Base-by-base conservation (phyloP, 2,329 filamentous ascomycete genomes). In the Akanthomyces dipterigenus region DNA sequence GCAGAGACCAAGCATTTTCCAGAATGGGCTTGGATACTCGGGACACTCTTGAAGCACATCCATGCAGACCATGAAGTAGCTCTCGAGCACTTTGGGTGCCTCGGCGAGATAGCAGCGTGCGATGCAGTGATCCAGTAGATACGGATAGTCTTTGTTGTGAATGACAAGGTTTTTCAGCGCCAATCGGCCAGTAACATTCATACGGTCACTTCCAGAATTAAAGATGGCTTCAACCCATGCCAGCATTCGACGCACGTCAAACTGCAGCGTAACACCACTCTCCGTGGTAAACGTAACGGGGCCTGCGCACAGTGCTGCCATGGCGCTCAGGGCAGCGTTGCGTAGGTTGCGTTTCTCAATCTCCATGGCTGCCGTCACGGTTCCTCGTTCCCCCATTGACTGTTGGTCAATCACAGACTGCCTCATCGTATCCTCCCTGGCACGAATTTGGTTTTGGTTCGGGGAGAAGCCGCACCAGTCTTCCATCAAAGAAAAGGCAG, bases 401-500 rank as follows among this genome's bases (percentile, higher is more conserved):
- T 95, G 90, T 60, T 91, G 88, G 57, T 93, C 87, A 40, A 96
- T 87, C 66, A 95, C 82, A 3, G 90, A 91, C 67, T 93, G 89
- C 48, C 91, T 84, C 88, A 97, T 96, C 40, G 85, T 89, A 64
- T 96, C 89, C 73, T 97, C 93, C 64, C 91, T 83, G 62, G 88
- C 87, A 5, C 88, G 85, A 45, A 96, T 90, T 65, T 96, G 90
- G 16, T 78, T 81, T 71, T 96, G 91, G 65, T 97, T 96, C 0
- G 93, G 91, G 8, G 93, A 96, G 72, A 96, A 97, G 2, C 95
- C 95, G 71, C 95, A 99, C 96, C 96, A 99, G 66, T 98, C 93
- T 74, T 99, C 95, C 93, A 99, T 98, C 53, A 99, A 78, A 0
- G 93, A 88, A 70, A 99, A 99, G 0, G 93, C 90, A 5, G 95